phyloP scores from a whole-genome alignment of 441 rosid species.

The Arabidopsis hybrid region DNA sequence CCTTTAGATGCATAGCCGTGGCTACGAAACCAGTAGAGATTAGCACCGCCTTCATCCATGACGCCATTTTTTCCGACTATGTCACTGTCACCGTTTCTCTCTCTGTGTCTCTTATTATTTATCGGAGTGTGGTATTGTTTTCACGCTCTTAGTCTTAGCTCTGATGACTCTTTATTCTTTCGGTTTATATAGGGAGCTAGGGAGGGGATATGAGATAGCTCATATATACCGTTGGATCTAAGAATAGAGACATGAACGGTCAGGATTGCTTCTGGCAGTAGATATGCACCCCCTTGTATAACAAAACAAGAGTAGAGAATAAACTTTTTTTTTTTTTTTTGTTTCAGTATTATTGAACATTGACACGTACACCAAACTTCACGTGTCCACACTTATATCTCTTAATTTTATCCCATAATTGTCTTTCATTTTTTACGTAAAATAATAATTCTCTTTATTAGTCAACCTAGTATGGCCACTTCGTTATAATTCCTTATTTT shows the following conservation, averaged over 20 bases:
- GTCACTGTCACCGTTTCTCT: background rate
- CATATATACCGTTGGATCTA: slow-evolving; percentile 12
- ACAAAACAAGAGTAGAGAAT: slow-evolving; percentile 18
- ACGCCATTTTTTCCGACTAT: slow-evolving; percentile 18
- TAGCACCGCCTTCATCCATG: slow-evolving; percentile 50
- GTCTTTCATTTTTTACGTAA: background rate
- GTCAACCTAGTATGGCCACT: slow-evolving; percentile 33
- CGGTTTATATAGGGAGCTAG: slow-evolving; percentile 16
- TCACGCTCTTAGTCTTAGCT: slow-evolving; percentile 29
- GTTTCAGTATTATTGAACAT: background rate
- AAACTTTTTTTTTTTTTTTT: background rate
- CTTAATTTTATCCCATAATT: slow-evolving; percentile 1
- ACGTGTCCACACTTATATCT: slow-evolving; percentile 33
- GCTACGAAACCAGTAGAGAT: slow-evolving; percentile 58
- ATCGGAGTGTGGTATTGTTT: slow-evolving; percentile 24
- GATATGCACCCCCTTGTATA: slow-evolving; percentile 1
- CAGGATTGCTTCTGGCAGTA: background rate
- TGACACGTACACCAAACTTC: slow-evolving; percentile 19
- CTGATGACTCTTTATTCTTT: background rate
- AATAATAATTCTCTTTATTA: slow-evolving; percentile 9
- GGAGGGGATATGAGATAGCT: background rate
- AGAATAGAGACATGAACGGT: slow-evolving; percentile 21
- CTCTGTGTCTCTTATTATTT: background rate
- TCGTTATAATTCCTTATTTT: slow-evolving; percentile 21
- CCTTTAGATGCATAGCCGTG: slow-evolving; percentile 53